These are phyloP conservation scores for Ciborinia camelliae DNA, from an alignment of 2,329 filamentous ascomycete species.

Conservation along the genomic window DNA sequence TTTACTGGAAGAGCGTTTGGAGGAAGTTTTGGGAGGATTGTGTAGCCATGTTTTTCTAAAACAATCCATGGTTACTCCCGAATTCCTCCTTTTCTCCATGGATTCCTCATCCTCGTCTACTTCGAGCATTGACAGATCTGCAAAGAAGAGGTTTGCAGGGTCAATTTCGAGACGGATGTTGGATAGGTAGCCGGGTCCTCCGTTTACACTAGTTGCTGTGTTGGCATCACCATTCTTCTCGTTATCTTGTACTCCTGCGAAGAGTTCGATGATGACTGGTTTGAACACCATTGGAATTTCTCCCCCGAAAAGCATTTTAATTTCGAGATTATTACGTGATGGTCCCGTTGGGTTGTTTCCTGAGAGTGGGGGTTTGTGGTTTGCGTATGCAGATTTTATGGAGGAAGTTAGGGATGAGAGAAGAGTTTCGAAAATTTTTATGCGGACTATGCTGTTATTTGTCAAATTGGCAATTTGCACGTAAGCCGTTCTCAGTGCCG, in stretches of 20 bases:
- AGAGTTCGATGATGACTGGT: constrained; percentile 35
- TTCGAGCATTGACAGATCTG: constrained; percentile 37
- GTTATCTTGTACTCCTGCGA: constrained; percentile 25
- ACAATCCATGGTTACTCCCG: constrained; percentile 34
- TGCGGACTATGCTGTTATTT: constrained; percentile 31
- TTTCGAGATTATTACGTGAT: constrained; percentile 34
- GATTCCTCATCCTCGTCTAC: constrained; percentile 34
- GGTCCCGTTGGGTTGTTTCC: constrained; percentile 26
- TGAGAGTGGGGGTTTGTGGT: constrained; percentile 23
- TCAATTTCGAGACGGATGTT: constrained; percentile 36
- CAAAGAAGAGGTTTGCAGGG: constrained; percentile 36
- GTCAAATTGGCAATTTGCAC: constrained; percentile 35
- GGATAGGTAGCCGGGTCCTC: constrained; percentile 2
- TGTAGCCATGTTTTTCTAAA: constrained; percentile 35
- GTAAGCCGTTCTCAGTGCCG: constrained; percentile 33
- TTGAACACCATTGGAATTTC: constrained; percentile 36
- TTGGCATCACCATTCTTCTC: background rate
- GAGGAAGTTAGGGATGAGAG: constrained; percentile 30
- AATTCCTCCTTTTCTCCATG: constrained; percentile 24
- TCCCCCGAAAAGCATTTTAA: constrained; percentile 36
- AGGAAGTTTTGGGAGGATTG: constrained; percentile 25
- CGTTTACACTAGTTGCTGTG: background rate
- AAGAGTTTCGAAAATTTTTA: constrained; percentile 36
- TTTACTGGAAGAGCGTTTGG: background rate
- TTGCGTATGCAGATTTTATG: constrained; percentile 33